Evolutionary conservation across 441 rosid species (phyloP), one percentile per base, ranked within the genome.

Genomic region (Erodium trifolium): DNA sequence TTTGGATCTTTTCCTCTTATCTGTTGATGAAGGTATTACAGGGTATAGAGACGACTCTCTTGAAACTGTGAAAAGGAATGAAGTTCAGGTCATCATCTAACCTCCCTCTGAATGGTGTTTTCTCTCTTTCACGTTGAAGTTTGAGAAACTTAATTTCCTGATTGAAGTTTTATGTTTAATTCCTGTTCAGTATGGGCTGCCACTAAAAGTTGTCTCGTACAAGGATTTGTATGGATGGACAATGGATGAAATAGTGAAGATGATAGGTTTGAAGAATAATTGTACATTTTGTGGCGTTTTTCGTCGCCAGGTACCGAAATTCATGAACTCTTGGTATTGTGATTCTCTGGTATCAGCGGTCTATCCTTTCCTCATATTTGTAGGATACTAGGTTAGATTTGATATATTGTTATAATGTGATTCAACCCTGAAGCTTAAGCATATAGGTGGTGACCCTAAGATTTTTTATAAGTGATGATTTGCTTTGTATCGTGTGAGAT

Each of bases 171-270:
- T 49, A 11, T 49, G 14, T 49, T 49, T 49, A 12, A 49, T 49
- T 49, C 55, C 9, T 39, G 14, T 49, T 23, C 78, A 92, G 98
- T 92, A 92, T 82, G 96, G 88, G 2, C 76, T 92, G 76, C 97
- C 98, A 6, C 83, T 92, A 35, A 82, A 87, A 82, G 86, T 90
- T 66, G 86, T 90, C 72, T 90, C 98, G 3, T 92, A 92, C 84
- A 90, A 90, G 85, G 97, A 92, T 76, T 78, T 92, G 68, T 92
- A 92, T 78, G 98, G 98, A 73, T 92, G 98, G 97, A 92, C 98
- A 1, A 92, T 92, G 98, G 98, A 93, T 70, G 98, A 93, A 74
- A 91, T 93, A 75, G 98, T 93, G 65, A 88, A 87, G 85, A 84
- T 88, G 86, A 92, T 92, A 16, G 98, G 97, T 65, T 63, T 92